These are phyloP conservation scores for Rhodomyrtus tomentosa DNA, from an alignment of 345 rosid species.

Conservation along the genomic window DNA sequence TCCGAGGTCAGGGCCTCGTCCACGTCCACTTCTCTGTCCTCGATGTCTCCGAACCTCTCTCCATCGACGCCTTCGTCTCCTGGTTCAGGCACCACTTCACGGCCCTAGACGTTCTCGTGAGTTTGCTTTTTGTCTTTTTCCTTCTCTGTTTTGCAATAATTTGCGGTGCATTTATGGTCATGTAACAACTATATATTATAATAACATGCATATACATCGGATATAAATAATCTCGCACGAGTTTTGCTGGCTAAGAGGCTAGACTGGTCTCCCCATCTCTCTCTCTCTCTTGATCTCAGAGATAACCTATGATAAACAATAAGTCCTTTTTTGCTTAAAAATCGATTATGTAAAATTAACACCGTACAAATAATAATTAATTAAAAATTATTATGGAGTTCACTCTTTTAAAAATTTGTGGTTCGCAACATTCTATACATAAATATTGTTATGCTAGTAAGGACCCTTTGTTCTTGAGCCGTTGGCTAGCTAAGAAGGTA, in stretches of 20 bases:
- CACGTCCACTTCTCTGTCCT: conserved; percentile 33
- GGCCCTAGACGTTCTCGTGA: conserved; percentile 64
- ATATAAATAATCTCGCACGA: background rate
- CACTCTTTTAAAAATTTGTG: too few relatives aligned
- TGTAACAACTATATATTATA: background rate
- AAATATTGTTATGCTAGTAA: too few relatives aligned
- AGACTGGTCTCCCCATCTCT: background rate
- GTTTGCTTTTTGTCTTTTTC: background rate
- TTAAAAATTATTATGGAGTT: too few relatives aligned
- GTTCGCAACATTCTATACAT: too few relatives aligned
- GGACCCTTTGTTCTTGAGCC: too few relatives aligned
- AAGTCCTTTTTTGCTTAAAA: background rate
- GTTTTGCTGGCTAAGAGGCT: background rate
- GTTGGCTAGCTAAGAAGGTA: too few relatives aligned
- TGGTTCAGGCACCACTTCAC: conserved; percentile 30
- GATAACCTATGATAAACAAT: background rate
- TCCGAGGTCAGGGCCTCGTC: conserved; percentile 24
- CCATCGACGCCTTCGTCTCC: conserved; percentile 44
- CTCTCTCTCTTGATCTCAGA: background rate
- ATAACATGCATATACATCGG: background rate
- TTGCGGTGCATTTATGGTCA: background rate
- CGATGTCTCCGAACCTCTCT: conserved; percentile 50
- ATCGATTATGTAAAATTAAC: too few relatives aligned
- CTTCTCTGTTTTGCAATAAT: background rate
- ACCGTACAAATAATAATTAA: too few relatives aligned